Evolutionary conservation across 768 basidiomycete species (phyloP), one percentile per base, ranked within the genome.

Genomic region (Mycena polygramma): DNA sequence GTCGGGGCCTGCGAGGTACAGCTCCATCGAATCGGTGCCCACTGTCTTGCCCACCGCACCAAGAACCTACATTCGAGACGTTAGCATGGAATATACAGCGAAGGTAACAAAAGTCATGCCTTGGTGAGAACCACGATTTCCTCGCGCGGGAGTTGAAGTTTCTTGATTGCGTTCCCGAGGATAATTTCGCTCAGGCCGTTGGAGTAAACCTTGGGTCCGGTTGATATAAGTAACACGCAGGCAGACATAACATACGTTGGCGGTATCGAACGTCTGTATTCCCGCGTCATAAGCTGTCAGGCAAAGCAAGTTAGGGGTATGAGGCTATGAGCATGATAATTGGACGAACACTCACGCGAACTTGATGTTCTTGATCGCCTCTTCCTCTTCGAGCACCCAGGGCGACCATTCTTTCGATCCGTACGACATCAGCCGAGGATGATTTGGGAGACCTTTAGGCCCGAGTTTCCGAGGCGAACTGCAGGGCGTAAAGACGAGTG

Each of bases 51-150:
- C 77, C 5, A 85, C 81, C 6, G 78, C 70, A 20, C 60, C 75
- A 59, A 73, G 82, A 17, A 85, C 73, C 90, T 90, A 36, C 20
- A 30, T 9, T 20, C 1, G n/a, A 7, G 13, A 7, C 20, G 14
- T 35, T 8, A 54, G 51, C 13, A 15, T 2, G 15, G 11, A 26
- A 15, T 46, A 19, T 17, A 19, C 14, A 17, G 19, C 19, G 41
- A 79, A 63, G 70, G 77, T 71, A 15, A 30, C 30, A 30, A 30
- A 45, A 19, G 57, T 35, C 6, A 46, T 7, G 39, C 88, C 82
- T 94, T 94, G 67, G 94, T 93, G 83, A 94, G 86, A 17, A 94
- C 86, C n/a, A 94, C 92, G 55, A 94, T 89, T 72, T 91, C 88
- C 17, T 91, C 90, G 1, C 93, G 87, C 20, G 91, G 91, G 11